phyloP scores from a whole-genome alignment of 2,329 filamentous ascomycete species.

The Cercospora sojina region DNA sequence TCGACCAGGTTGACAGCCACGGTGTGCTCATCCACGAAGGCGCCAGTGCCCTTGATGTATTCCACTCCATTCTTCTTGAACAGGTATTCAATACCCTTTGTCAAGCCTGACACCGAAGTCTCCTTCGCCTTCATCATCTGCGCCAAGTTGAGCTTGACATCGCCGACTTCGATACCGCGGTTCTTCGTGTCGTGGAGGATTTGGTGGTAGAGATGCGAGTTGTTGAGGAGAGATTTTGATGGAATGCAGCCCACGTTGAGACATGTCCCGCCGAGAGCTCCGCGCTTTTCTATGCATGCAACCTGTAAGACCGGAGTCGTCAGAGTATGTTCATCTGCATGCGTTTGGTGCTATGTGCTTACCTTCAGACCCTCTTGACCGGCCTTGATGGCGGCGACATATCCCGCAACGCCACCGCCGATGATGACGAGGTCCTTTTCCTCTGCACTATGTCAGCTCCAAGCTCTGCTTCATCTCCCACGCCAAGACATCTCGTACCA shows the following conservation, averaged over 20 bases:
- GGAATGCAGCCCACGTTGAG: conserved; percentile 99
- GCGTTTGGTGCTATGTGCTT: conserved; percentile 29
- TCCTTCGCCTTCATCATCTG: conserved; percentile 99
- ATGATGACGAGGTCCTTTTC: conserved; percentile 98
- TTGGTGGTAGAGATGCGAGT: conserved; percentile 97
- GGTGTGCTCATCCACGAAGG: conserved; percentile 64
- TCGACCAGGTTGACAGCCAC: conserved; percentile 87
- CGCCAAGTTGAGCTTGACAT: conserved; percentile 91
- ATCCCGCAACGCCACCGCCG: conserved; percentile 95
- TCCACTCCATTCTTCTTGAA: conserved; percentile 99
- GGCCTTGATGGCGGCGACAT: conserved; percentile 98
- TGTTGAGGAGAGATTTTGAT: conserved; percentile 99
- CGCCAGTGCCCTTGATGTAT: conserved; percentile 82
- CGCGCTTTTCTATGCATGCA: conserved; percentile 97
- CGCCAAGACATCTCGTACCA: conserved; percentile 39
- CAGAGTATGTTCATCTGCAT: not conserved
- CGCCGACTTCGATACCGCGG: conserved; percentile 94
- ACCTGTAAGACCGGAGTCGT: conserved; percentile 57
- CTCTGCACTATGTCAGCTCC: conserved; percentile 58
- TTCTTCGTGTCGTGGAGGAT: conserved; percentile 92
- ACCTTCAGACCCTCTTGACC: conserved; percentile 97
- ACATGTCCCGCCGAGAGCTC: conserved; percentile 91
- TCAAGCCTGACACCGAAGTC: conserved; percentile 79
- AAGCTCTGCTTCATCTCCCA: too few species aligned
- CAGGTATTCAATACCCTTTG: conserved; percentile 96